Percentiles rank a stretch among this genome's conserved stretches.
Conservation (phyloP, 805 yeast genomes). For the Kregervanrija fluxuum region DNA sequence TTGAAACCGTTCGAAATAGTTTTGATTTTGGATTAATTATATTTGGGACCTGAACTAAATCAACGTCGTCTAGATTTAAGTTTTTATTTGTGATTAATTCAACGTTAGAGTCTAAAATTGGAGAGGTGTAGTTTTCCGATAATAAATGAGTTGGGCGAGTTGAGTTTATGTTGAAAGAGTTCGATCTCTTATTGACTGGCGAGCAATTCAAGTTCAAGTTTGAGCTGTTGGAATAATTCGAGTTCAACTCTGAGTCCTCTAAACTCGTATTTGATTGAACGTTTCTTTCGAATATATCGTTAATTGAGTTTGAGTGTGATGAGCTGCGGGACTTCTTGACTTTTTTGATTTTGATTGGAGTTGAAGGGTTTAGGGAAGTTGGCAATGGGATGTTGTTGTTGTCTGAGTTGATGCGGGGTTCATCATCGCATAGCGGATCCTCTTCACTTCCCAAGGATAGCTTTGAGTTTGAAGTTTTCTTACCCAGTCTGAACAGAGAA, state of each 20-base stretch:
- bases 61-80: conserved; percentile 55
- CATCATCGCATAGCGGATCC: too few relatives aligned
- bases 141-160: conserved; percentile 22
- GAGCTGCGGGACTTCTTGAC: background rate
- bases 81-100: conserved; percentile 49
- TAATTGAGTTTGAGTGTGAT: conserved; percentile 1
- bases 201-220: too few relatives aligned
- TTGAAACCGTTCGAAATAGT: conserved; percentile 4
- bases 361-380: background rate
- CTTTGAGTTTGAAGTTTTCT: too few relatives aligned
- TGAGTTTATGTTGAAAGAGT: too few relatives aligned
- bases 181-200: too few relatives aligned
- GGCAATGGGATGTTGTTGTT: background rate
- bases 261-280: conserved; percentile 2
- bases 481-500: too few relatives aligned
- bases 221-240: too few relatives aligned
- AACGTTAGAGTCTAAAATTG: conserved; percentile 74
- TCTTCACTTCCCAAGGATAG: too few relatives aligned
- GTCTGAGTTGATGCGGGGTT: background rate
- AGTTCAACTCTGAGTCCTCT: too few relatives aligned
- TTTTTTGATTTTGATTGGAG: background rate
- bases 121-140: conserved; percentile 68
- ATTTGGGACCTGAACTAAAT: conserved; percentile 44
- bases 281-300: conserved; percentile 10
- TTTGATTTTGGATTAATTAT: conserved; percentile 1